Conservation (phyloP, 306 rosid genomes). For the Clitoria ternatea region DNA sequence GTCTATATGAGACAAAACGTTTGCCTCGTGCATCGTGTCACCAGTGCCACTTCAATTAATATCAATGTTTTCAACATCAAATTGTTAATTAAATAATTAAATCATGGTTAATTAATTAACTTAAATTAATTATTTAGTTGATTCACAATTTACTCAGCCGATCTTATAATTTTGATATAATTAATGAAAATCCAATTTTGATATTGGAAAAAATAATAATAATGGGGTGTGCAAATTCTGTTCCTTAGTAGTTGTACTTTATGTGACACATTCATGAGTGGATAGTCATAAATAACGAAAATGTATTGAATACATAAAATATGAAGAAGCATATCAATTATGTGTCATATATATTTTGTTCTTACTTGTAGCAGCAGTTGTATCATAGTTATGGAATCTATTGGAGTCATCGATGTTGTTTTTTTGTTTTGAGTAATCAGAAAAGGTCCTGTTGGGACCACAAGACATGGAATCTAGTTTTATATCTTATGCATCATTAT, state of each 20-base stretch:
- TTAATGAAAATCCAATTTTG: too few relatives aligned
- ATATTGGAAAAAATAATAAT: background rate
- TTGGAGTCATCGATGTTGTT: conserved; percentile 20
- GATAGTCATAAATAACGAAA: conserved; percentile 7
- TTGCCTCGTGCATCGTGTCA: background rate
- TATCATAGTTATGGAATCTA: conserved; percentile 24
- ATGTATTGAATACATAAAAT: background rate
- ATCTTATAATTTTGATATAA: too few relatives aligned
- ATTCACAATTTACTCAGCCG: too few relatives aligned
- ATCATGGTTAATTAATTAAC: too few relatives aligned
- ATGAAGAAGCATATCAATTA: background rate
- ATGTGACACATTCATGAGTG: background rate
- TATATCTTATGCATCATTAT: background rate
- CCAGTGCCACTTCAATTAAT: background rate
- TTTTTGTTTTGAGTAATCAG: conserved; percentile 32
- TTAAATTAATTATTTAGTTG: too few relatives aligned
- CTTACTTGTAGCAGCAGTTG: conserved; percentile 7
- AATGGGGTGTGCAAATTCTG: background rate
- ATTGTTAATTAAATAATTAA: too few relatives aligned
- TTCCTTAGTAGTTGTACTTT: conserved; percentile 6
- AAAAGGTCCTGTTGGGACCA: conserved; percentile 26
- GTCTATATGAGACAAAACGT: background rate
- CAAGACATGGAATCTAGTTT: conserved; percentile 21
- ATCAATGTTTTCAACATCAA: background rate
- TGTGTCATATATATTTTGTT: conserved; percentile 26